A percentile compares a stretch with the other conserved stretches of the same genome.
phyloP scores from a whole-genome alignment of 2,329 filamentous ascomycete genomes.

The Cercospora zeae-maydis region DNA sequence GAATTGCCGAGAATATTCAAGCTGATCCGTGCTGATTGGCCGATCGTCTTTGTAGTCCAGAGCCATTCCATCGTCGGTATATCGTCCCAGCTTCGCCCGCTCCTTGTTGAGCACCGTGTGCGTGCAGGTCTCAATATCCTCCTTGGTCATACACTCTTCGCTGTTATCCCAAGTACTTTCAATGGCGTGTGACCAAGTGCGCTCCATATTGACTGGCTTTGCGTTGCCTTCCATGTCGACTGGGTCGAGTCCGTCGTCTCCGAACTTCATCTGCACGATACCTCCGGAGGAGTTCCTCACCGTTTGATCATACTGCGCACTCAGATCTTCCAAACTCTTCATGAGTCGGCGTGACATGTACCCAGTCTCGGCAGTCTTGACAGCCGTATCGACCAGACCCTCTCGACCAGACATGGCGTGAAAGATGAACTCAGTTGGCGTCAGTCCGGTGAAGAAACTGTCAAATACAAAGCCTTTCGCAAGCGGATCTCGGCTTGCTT shows the following conservation, averaged over 20 bases:
- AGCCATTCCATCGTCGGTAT: constrained; percentile 30
- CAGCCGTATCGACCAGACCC: constrained; percentile 96
- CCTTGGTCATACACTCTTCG: constrained; percentile 68
- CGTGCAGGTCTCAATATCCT: constrained; percentile 68
- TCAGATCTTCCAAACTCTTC: constrained; percentile 95
- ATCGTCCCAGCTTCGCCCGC: constrained; percentile 55
- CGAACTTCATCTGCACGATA: constrained; percentile 96
- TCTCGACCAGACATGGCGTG: constrained; percentile 98
- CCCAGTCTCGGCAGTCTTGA: constrained; percentile 97
- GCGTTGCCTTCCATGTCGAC: constrained; percentile 96
- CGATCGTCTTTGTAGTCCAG: constrained; percentile 67
- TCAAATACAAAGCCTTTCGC: constrained; percentile 96
- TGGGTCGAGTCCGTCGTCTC: constrained; percentile 90
- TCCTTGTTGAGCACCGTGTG: constrained; percentile 65
- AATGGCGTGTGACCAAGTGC: constrained; percentile 79
- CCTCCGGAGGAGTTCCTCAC: constrained; percentile 84
- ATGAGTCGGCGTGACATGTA: constrained; percentile 98
- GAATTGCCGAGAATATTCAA: constrained; percentile 78
- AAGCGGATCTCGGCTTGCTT: constrained; percentile 84
- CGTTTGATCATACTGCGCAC: constrained; percentile 88
- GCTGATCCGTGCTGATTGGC: constrained; percentile 60
- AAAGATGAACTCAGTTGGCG: constrained; percentile 91
- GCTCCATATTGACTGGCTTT: constrained; percentile 85
- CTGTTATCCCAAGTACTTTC: constrained; percentile 75
- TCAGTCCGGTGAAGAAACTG: constrained; percentile 91